Evolutionary conservation across 208 protist genomes (phyloP).

Genomic region (Phytomonas francai): DNA sequence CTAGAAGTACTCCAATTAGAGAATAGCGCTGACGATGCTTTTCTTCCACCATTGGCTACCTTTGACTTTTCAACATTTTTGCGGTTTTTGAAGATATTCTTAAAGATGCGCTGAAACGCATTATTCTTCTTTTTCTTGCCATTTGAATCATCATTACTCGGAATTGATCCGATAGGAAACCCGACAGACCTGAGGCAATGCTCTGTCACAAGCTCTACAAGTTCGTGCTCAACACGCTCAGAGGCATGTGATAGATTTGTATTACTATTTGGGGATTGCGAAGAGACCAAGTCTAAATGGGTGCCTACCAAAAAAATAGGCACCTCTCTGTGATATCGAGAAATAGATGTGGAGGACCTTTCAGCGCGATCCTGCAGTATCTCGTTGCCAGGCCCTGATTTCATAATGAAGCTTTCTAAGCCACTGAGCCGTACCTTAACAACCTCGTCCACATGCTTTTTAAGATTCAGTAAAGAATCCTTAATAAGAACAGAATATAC

Average conservation of each 20-base stretch:
- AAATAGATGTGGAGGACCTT: constrained; percentile 9
- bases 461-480: constrained; percentile 27
- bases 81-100: not conserved
- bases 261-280: constrained; percentile 12
- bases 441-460: constrained; percentile 28
- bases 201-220: constrained; percentile 6
- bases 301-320: constrained; percentile 58
- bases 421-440: constrained; percentile 15
- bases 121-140: constrained; percentile 7
- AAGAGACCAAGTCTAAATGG: constrained; percentile 10
- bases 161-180: not conserved
- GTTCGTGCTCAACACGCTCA: not conserved
- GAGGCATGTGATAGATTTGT: not conserved
- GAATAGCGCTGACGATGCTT: not conserved
- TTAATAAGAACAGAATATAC: constrained; percentile 52
- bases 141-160: constrained; percentile 1
- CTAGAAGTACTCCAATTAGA: not conserved
- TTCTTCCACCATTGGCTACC: not conserved
- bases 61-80: not conserved
- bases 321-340: constrained; percentile 19
- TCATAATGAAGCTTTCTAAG: not conserved
- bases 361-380: not conserved
- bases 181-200: not conserved
- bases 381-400: not conserved
- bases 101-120: not conserved